Evolutionary conservation across 2,329 filamentous ascomycete genomes (phyloP).

Genomic region (Colletotrichum camelliae): DNA sequence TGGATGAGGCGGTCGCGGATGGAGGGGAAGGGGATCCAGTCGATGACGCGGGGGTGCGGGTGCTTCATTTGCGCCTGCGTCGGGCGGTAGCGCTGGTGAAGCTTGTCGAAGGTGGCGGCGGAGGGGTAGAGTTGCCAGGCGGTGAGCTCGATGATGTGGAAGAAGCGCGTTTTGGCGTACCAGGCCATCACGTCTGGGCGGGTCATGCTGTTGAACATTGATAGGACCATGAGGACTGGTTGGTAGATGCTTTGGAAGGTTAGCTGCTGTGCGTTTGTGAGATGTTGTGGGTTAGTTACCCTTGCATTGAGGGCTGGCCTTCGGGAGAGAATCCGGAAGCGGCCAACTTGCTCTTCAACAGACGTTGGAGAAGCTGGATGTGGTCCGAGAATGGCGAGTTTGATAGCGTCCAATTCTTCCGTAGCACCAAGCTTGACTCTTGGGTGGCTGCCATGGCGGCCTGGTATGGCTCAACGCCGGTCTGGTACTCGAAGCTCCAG

Average conservation of each 20-base stretch:
- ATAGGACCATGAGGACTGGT: conserved; percentile 33
- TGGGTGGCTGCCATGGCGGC: conserved; percentile 28
- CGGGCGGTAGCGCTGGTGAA: conserved; percentile 33
- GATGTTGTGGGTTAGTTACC: not conserved
- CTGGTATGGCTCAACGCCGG: conserved; percentile 31
- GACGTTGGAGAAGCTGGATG: conserved; percentile 29
- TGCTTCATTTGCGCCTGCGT: conserved; percentile 29
- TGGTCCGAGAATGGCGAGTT: conserved; percentile 37
- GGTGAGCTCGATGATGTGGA: conserved; percentile 37
- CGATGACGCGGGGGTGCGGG: conserved; percentile 29
- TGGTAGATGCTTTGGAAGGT: conserved; percentile 24
- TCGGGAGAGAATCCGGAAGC: conserved; percentile 11
- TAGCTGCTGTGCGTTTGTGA: not conserved
- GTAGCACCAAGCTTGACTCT: conserved; percentile 23
- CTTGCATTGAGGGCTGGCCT: not conserved
- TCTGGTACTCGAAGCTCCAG: conserved; percentile 35
- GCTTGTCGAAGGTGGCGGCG: conserved; percentile 27
- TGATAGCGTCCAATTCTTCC: conserved; percentile 29
- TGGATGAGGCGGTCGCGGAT: conserved; percentile 34
- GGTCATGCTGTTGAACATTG: conserved; percentile 40
- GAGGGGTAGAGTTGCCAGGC: conserved; percentile 37
- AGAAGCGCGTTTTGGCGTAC: conserved; percentile 45
- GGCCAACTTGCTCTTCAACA: conserved; percentile 28
- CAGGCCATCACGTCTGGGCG: conserved; percentile 38
- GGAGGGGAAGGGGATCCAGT: conserved; percentile 31